Evolutionary conservation across 441 rosid species (phyloP).

Genomic region (Flueggea neowawraea): DNA sequence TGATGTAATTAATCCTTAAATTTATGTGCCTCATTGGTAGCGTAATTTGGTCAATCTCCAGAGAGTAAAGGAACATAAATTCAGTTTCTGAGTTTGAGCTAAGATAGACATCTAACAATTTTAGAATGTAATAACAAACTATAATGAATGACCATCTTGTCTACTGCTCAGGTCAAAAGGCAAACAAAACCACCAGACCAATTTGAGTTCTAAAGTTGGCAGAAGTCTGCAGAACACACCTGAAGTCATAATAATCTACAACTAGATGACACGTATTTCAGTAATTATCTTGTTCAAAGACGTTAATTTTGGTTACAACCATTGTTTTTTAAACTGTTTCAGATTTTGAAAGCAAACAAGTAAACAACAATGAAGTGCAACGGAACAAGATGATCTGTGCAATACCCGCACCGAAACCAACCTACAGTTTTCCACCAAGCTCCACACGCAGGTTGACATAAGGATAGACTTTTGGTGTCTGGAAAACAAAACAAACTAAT

Average conservation of each 20-base stretch:
- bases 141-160: no score
- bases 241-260: background rate
- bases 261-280: background rate
- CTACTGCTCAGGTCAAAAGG: no score
- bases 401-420: conserved; percentile 5
- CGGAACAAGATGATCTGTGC: conserved; percentile 4
- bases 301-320: conserved; percentile 13
- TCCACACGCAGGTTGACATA: conserved; percentile 92
- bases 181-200: no score
- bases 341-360: conserved; percentile 13
- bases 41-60: no score
- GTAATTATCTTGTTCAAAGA: conserved; percentile 9
- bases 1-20: no score
- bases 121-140: no score
- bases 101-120: no score
- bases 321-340: conserved; percentile 27
- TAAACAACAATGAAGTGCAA: conserved; percentile 9
- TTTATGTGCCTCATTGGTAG: no score
- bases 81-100: no score
- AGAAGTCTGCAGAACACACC: background rate
- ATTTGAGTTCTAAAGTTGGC: background rate
- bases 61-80: no score
- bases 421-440: conserved; percentile 92
- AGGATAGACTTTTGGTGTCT: conserved; percentile 90
- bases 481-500: conserved; percentile 18